Evolutionary conservation across 768 basidiomycete species (phyloP), one percentile per base, ranked within the genome.

Genomic region (Steccherinum ochraceum): DNA sequence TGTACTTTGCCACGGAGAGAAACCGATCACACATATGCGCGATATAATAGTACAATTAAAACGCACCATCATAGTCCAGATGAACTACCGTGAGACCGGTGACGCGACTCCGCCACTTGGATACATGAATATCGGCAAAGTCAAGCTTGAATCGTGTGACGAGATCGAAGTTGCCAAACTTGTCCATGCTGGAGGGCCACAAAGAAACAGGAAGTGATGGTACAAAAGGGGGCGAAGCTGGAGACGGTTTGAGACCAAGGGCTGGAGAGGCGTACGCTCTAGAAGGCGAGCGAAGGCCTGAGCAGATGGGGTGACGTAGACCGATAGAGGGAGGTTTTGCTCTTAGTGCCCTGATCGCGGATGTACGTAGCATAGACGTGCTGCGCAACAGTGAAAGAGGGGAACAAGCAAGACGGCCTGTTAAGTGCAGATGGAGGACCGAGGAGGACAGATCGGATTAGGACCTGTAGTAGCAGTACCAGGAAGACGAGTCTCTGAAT

Each of bases 1-100:
- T 93, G 58, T 35, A 45, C 54, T 40, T 40, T 45, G 52, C 42
- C 40, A 27, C 68, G 56, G 66, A 42, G 3, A 54, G 7, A 7
- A 35, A 35, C 19, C 19, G 41, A 23, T 10, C 11, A 43, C 10
- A 43, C 41, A 43, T 43, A 7, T 10, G 21, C n/a, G 35, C n/a
- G 35, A n/a, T 11, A 11, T 11, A n/a, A 39, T 39, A 11, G 35
- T 39, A 11, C 35, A 12, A 46, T n/a, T 16, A 58, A 35, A 7
- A 57, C 72, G 58, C 58, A 86, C 91, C 90, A 63, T 93, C 84
- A 64, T 93, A 92, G 66, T 93, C 89, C 16, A 95, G 76, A 69
- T 96, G 89, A 26, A 96, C 88, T 13, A 97, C 79, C 21, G 80
- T 88, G 52, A 97, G 69, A n/a, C 94, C 94, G 24, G 91, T 92